Evolutionary conservation across 1,139 yeast genomes (phyloP).

Genomic region (Saccharomyces hybrid): DNA sequence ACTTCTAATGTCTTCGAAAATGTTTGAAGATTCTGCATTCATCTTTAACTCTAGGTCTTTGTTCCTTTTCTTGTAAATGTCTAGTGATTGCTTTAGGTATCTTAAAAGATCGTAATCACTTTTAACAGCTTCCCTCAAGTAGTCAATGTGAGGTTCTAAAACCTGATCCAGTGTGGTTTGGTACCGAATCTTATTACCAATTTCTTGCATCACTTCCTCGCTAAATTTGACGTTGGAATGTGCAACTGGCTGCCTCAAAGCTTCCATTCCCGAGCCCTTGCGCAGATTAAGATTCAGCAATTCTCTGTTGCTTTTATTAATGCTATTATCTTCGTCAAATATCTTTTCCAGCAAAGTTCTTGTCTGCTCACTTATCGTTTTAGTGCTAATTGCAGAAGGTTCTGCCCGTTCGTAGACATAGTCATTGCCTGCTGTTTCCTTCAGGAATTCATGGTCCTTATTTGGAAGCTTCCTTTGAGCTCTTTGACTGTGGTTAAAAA

Average conservation of each 20-base stretch:
- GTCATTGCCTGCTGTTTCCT: background rate
- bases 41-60: constrained; percentile 8
- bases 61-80: constrained; percentile 14
- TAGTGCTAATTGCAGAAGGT: background rate
- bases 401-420: background rate
- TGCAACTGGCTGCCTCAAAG: background rate
- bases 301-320: background rate
- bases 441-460: background rate
- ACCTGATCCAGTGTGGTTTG: constrained; percentile 18
- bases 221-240: constrained; percentile 7
- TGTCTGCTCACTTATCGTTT: constrained; percentile 14
- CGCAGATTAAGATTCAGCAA: background rate
- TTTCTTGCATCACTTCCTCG: constrained; percentile 10
- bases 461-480: background rate
- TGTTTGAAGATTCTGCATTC: constrained; percentile 7
- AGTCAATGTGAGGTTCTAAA: constrained; percentile 18
- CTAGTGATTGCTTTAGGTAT: constrained; percentile 12
- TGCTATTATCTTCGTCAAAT: constrained; percentile 7
- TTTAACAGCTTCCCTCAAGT: constrained; percentile 10
- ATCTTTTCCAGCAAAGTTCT: constrained; percentile 17
- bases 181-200: constrained; percentile 21
- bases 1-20: constrained; percentile 15
- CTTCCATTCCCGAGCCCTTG: background rate
- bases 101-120: constrained; percentile 25
- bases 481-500: background rate